Evolutionary conservation across 106 monocot species (phyloP).

Genomic region (Apostasia shenzhenica): DNA sequence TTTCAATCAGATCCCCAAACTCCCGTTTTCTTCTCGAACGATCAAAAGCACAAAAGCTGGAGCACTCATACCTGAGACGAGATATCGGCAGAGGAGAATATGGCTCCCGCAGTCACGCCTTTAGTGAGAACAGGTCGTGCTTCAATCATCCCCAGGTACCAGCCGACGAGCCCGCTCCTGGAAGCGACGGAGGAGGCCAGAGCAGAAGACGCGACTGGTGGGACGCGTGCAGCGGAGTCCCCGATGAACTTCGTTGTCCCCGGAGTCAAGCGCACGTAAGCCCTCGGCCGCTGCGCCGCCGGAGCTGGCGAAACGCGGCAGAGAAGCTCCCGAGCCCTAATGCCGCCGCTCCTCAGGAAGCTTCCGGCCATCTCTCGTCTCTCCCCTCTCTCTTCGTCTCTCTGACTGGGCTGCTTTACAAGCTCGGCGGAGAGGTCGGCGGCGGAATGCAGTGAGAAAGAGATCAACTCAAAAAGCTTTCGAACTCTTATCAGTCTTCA

Average conservation of each 20-base stretch:
- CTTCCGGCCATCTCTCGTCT: conserved; percentile 14
- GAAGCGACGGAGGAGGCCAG: background rate
- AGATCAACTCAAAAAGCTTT: too few species aligned
- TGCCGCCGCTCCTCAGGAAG: conserved; percentile 26
- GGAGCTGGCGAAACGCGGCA: background rate
- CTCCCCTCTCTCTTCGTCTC: background rate
- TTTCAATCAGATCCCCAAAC: too few species aligned
- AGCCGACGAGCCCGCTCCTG: conserved; percentile 38
- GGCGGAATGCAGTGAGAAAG: too few species aligned
- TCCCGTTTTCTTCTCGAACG: too few species aligned
- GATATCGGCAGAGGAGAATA: conserved; percentile 50
- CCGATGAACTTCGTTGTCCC: background rate
- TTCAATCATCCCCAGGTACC: conserved; percentile 63
- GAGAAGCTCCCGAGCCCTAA: conserved; percentile 15
- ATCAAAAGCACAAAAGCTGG: too few species aligned
- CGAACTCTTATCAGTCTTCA: too few species aligned
- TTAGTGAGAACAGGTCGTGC: conserved; percentile 54
- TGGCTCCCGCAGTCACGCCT: conserved; percentile 53
- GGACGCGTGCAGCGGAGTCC: background rate
- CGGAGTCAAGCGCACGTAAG: conserved; percentile 10
- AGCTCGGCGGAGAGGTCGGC: too few species aligned
- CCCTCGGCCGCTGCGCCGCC: background rate
- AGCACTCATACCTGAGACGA: conserved; percentile 37
- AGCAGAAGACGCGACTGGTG: conserved; percentile 11
- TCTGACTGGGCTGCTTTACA: too few species aligned